These are phyloP conservation scores for Syncephalastrum sp. DNA, from an alignment of 371 early-diverging fungal species.

Conservation along the genomic window DNA sequence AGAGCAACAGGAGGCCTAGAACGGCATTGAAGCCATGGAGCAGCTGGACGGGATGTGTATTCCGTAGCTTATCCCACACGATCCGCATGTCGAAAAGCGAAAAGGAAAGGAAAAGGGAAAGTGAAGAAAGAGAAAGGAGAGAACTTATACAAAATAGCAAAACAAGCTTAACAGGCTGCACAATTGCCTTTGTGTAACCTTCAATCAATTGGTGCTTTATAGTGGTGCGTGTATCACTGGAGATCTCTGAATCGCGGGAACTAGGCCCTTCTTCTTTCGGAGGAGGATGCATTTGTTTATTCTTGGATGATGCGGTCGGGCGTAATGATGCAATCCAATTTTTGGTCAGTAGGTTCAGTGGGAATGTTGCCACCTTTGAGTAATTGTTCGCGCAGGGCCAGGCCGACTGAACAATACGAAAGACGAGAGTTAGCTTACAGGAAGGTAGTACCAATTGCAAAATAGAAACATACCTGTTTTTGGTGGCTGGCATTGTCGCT, in stretches of 20 bases:
- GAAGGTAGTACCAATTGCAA: not conserved
- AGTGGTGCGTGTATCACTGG: too few relatives aligned
- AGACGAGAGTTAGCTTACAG: not conserved
- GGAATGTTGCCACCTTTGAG: conserved; percentile 42
- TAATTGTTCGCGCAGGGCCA: conserved; percentile 58
- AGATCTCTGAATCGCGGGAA: not conserved
- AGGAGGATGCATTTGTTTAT: conserved; percentile 1
- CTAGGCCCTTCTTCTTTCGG: not conserved
- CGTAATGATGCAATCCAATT: conserved; percentile 36
- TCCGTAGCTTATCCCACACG: not conserved
- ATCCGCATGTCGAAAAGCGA: not conserved
- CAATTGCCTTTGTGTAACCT: too few relatives aligned
- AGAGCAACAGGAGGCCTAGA: conserved; percentile 10
- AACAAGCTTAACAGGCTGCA: too few relatives aligned
- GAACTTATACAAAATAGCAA: too few relatives aligned
- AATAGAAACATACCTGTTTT: conserved; percentile 28
- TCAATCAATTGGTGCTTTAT: too few relatives aligned
- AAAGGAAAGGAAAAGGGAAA: not conserved
- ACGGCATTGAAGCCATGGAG: conserved; percentile 16
- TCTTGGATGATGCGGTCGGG: conserved; percentile 18
- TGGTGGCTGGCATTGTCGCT: conserved; percentile 16
- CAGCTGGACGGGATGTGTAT: conserved; percentile 13
- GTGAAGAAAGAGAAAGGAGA: not conserved
- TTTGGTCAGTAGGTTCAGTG: conserved; percentile 41
- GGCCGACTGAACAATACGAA: conserved; percentile 38